Evolutionary conservation across 441 rosid species (phyloP), one percentile per base, ranked within the genome.

Genomic region (Croton setiger): DNA sequence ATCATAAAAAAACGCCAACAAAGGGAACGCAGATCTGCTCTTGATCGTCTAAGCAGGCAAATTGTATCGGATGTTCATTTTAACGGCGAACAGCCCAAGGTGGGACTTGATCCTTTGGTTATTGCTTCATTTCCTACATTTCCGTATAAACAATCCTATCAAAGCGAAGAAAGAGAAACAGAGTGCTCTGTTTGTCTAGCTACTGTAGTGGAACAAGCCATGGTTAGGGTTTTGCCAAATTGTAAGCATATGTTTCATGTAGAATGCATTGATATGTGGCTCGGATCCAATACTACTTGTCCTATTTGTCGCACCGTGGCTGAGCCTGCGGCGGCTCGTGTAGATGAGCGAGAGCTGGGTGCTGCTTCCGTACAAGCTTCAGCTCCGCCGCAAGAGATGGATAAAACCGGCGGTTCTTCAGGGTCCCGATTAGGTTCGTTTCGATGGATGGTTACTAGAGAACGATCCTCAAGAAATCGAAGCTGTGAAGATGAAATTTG

Each of bases 101-200:
- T 49, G 45, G 87, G 87, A 54, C 81, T 85, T 55, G 85, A 79
- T 62, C 76, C 84, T 27, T 60, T 64, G 53, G 81, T 82, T 58
- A 79, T 85, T 37, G 82, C 84, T 4, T 66, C 85, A 33, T 70
- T 87, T 57, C 87, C 91, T 0, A 61, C 59, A 17, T 80, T 78
- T 72, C 62, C 74, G 20, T 80, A 72, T 71, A 83, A 76, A 23
- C 52, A 20, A 20, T 17, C 20, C 39, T 67, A 37, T 35, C 63
- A 43, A 3, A 74, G 41, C 31, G 85, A 79, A 17, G 69, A 36
- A 2, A n/a, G 63, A 51, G 55, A 51, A 51, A 48, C 52, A 5
- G 91, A 87, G 58, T 87, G 89, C 80, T 80, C 89, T 4, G 83
- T 87, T 69, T 87, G 89, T 63, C 74, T 87, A 71, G 77, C 83